Percentiles rank a stretch among this genome's conserved stretches.
Conservation (phyloP, 306 rosid species). For the Clitoria ternatea region DNA sequence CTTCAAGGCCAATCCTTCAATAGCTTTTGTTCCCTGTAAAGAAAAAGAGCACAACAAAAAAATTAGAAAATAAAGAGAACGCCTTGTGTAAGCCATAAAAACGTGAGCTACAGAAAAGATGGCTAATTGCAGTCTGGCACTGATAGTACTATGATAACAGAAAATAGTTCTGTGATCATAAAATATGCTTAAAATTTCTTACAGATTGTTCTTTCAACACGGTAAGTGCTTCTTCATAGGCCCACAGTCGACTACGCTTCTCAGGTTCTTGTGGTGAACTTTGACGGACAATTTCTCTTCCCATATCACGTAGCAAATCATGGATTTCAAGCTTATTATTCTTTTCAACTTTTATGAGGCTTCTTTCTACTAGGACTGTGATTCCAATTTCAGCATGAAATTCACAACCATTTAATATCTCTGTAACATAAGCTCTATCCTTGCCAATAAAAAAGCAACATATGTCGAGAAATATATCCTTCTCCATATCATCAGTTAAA, state of each 20-base stretch:
- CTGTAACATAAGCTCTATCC: neutral
- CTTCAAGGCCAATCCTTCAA: neutral
- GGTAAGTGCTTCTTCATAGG: neutral
- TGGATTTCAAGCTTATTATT: slow-evolving; percentile 6
- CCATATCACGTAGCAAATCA: slow-evolving; percentile 27
- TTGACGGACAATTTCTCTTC: slow-evolving; percentile 15
- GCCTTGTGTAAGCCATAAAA: too few species aligned
- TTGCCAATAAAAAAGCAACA: slow-evolving; percentile 33
- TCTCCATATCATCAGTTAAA: neutral
- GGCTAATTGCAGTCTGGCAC: too few species aligned
- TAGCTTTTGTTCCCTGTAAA: neutral
- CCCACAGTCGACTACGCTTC: slow-evolving; percentile 2
- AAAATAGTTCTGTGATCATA: too few species aligned
- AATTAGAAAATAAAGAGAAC: neutral
- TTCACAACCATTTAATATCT: slow-evolving; percentile 26
- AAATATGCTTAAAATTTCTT: too few species aligned
- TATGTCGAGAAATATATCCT: slow-evolving; percentile 37
- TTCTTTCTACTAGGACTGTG: slow-evolving; percentile 10
- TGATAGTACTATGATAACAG: too few species aligned
- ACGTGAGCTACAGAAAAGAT: too few species aligned
- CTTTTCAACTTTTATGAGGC: slow-evolving; percentile 15
- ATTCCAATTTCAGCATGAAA: slow-evolving; percentile 25
- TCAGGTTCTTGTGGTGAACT: neutral
- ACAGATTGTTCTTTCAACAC: neutral
- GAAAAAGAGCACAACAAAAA: neutral